Evolutionary conservation across 345 rosid genomes (phyloP).

Genomic region (Anastatica hierochuntica): DNA sequence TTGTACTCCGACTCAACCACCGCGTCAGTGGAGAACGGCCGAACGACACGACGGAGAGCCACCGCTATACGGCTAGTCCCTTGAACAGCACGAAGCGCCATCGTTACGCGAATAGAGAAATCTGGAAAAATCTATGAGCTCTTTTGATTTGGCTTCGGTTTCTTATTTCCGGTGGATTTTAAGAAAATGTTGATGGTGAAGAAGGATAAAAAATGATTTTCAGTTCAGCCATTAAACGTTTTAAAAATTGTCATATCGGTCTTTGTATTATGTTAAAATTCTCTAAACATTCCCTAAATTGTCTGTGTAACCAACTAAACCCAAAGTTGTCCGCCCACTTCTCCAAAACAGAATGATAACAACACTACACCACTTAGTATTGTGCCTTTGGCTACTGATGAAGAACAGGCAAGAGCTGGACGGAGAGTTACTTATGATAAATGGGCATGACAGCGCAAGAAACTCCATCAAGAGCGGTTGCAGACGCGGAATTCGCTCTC

Average conservation of each 20-base stretch:
- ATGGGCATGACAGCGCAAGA: constrained; percentile 77
- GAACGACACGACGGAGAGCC: constrained; percentile 26
- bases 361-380: constrained; percentile 27
- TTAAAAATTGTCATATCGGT: background rate
- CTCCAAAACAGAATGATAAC: constrained; percentile 33
- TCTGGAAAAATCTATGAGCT: constrained; percentile 7
- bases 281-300: background rate
- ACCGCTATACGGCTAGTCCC: constrained; percentile 27
- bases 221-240: background rate
- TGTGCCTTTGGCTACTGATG: constrained; percentile 35
- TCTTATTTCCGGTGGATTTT: constrained; percentile 5
- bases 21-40: constrained; percentile 50
- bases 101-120: constrained; percentile 17
- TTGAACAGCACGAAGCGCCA: constrained; percentile 55
- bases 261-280: background rate
- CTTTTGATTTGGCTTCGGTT: constrained; percentile 2
- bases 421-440: constrained; percentile 47
- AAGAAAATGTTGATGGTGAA: background rate
- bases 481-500: constrained; percentile 89
- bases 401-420: constrained; percentile 44
- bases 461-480: constrained; percentile 90
- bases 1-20: constrained; percentile 66
- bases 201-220: background rate
- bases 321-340: no score
- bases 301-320: background rate